phyloP scores from a whole-genome alignment of 345 rosid species.

The Gossypium longicalyx region DNA sequence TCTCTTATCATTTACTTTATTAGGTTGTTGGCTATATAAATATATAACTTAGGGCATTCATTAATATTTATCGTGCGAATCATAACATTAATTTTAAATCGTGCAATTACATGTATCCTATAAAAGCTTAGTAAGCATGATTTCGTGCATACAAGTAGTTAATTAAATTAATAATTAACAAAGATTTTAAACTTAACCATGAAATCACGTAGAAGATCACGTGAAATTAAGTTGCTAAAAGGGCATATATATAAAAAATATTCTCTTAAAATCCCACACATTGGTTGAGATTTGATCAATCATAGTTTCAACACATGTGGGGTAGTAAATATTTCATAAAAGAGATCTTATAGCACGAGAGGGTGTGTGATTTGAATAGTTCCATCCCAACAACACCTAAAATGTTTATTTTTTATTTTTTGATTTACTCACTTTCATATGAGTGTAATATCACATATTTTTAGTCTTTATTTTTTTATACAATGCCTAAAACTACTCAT shows the following conservation, averaged over 20 bases:
- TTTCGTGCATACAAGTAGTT: slow-evolving; percentile 14
- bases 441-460: not conserved
- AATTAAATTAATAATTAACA: not conserved
- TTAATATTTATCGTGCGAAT: not conserved
- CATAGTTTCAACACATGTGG: slow-evolving; percentile 41
- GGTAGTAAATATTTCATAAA: slow-evolving; percentile 26
- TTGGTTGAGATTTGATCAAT: slow-evolving; percentile 28
- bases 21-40: too few relatives aligned
- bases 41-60: not conserved
- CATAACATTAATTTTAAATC: not conserved
- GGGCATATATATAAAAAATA: slow-evolving; percentile 2
- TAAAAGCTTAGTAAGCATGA: not conserved
- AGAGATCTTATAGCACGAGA: slow-evolving; percentile 29
- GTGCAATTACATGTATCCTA: not conserved
- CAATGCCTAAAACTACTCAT: too few relatives aligned
- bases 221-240: slow-evolving; percentile 1
- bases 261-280: not conserved
- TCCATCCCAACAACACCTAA: slow-evolving; percentile 17
- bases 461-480: too few relatives aligned
- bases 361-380: slow-evolving; percentile 11
- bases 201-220: slow-evolving; percentile 24
- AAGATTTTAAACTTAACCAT: not conserved
- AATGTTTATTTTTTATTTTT: too few relatives aligned
- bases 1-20: too few relatives aligned
- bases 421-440: too few relatives aligned